Evolutionary conservation across 2,329 filamentous ascomycete genomes (phyloP), one percentile per base, ranked within the genome.

Genomic region (Microdochium paspali): DNA sequence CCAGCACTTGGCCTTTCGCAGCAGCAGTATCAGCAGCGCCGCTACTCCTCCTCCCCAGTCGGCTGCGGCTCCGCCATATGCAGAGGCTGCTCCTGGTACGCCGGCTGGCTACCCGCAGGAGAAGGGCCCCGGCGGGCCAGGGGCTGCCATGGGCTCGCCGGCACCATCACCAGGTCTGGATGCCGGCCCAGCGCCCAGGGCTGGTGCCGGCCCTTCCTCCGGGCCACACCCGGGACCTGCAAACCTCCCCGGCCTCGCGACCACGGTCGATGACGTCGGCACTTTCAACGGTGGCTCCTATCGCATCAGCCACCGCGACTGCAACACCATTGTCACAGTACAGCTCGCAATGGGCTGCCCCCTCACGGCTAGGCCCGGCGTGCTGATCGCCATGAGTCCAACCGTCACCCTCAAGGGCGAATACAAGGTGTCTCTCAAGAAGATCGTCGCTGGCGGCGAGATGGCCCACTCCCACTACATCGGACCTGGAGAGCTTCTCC

Each of bases 261-360:
- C 84, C 1, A 76, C 77, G 1, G 72, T 80, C 25, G 93, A 97
- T 64, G 90, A 95, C 56, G 80, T 95, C 2, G 93, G 93, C n/a
- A 93, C 86, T 0, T 98, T 97, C 72, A 97, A 97, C 62, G 93
- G 93, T 15, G 93, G 93, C 12, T 91, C 87, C 60, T 98, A 91
- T 63, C 79, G 93, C 40, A 90, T 97, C 61, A 93, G 87, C 59
- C 93, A 98, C 61, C 78, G 93, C 21, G 90, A 96, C 64, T 84
- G 81, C 49, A 98, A 97, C 64, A 90, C 87, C 1, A 84, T 96
- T 54, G 66, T 96, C 51, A 97, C 90, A 0, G 67, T 96, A 21
- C 91, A 96, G 64, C 69, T 97, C 43, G 91, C 91, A 12, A 85
- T 93, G 63, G 90, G 90, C 2, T 95, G 88, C 58, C 91, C 91